A percentile compares a stretch with the other conserved stretches of the same genome.
These are phyloP conservation scores for Zychaea mexicana DNA, from an alignment of 371 early-diverging fungal species.

Conservation along the genomic window DNA sequence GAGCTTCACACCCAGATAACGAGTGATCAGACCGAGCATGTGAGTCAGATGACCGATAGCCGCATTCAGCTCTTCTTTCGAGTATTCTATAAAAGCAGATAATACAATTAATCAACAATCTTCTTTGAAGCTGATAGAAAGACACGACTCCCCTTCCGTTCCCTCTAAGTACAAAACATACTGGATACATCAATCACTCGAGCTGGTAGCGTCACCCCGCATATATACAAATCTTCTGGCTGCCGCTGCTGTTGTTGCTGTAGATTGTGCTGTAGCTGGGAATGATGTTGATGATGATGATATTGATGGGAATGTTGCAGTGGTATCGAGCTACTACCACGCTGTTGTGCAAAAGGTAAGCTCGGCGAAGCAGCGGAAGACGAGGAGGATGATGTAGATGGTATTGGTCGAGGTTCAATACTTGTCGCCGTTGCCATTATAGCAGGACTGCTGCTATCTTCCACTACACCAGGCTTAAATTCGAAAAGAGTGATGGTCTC, in stretches of 20 bases:
- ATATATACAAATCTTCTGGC: conserved; percentile 58
- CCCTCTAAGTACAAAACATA: conserved; percentile 7
- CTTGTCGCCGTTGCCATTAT: neutral
- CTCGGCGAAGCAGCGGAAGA: neutral
- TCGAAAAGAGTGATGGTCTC: conserved; percentile 63
- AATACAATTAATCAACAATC: neutral
- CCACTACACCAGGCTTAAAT: conserved; percentile 43
- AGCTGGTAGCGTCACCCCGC: conserved; percentile 49
- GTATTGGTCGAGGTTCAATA: neutral
- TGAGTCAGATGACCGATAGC: conserved; percentile 81
- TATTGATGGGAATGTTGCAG: neutral
- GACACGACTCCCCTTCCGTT: too few relatives aligned
- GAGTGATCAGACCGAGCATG: conserved; percentile 74
- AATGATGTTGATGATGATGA: neutral
- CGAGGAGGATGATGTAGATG: neutral
- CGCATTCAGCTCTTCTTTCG: conserved; percentile 81
- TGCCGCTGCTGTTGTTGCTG: neutral
- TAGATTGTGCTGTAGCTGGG: neutral
- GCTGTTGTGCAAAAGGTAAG: neutral
- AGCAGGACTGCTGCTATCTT: conserved; percentile 16
- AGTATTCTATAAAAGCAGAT: conserved; percentile 26
- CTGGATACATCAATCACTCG: conserved; percentile 47
- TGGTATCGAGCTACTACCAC: neutral
- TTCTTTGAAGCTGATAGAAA: neutral
- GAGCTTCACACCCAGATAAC: conserved; percentile 76